Evolutionary conservation across 306 rosid species (phyloP).

Genomic region (Mucuna pruriens): DNA sequence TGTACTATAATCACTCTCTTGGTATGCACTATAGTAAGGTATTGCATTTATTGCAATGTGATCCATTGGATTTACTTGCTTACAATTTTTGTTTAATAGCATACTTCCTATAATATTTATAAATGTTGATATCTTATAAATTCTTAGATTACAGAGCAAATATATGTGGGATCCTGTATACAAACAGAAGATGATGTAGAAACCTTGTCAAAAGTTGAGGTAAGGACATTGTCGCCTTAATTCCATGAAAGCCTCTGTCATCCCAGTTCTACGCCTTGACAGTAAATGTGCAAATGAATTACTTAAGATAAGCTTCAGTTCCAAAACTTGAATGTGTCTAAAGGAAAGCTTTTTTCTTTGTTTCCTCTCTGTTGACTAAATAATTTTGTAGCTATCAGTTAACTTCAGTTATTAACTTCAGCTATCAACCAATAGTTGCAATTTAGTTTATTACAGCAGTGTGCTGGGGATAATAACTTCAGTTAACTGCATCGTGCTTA

Average conservation of each 20-base stretch:
- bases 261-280: constrained; percentile 10
- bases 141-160: constrained; percentile 87
- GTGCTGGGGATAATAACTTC: neutral
- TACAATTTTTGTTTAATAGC: constrained; percentile 2
- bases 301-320: constrained; percentile 15
- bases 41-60: constrained; percentile 33
- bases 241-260: constrained; percentile 12
- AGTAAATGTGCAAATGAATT: constrained; percentile 11
- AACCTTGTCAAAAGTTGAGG: constrained; percentile 69
- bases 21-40: constrained; percentile 97
- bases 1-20: constrained; percentile 80
- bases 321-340: constrained; percentile 23
- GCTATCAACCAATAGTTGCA: constrained; percentile 2
- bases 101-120: constrained; percentile 5
- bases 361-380: constrained; percentile 29
- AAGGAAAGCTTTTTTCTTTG: constrained; percentile 10
- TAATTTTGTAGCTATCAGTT: neutral
- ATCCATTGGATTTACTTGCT: neutral
- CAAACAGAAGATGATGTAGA: constrained; percentile 81
- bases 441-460: constrained; percentile 16
- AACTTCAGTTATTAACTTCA: no score
- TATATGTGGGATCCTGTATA: constrained; percentile 90
- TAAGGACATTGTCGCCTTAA: constrained; percentile 40
- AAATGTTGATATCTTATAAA: constrained; percentile 30
- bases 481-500: neutral